Evolutionary conservation across 23 red algal species (phyloP), one percentile per base, ranked within the genome.

Genomic region (Chondrus crispus): DNA sequence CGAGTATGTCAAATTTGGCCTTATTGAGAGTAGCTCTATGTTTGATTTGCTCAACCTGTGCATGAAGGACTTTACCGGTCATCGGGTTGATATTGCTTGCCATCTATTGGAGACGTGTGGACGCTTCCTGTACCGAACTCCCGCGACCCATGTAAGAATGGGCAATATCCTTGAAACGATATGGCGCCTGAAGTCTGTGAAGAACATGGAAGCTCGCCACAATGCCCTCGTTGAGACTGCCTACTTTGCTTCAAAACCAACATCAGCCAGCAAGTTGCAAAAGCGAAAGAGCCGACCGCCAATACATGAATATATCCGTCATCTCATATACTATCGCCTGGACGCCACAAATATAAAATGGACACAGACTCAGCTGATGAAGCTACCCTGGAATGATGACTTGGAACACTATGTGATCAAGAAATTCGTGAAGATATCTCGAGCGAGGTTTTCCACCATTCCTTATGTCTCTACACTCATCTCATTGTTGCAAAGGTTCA

Each of bases 191-290:
- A 94, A 93, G 58, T 88, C 96, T 19, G 91, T 98, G 83, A 91
- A 86, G 77, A 98, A 95, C 78, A 46, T 98, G 44, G 72, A 98
- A 52, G 80, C 79, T 1, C 79, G 96, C 20, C 96, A 98, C 46
- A 88, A 93, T 78, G 49, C 93, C n/a, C 81, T 98, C 41, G 91
- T 98, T 26, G 96, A 98, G 77, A 91, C 88, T 47, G 96, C 96
- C 2, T 98, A 92, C 74, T 98, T 88, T 87, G 86, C 74, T 7
- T 64, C 82, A 1, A 64, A 84, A 38, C 62, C 83, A 38, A 52
- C 81, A 2, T 52, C 87, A 42, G 52, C 82, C 33, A 86, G 77
- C 46, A 80, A 85, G 60, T 58, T 74, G 41, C 82, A 85, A 32
- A 80, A 84, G 48, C 74, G 76, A 20, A 82, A 84, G 63, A 71